Evolutionary conservation across 2,329 filamentous ascomycete genomes (phyloP), one percentile per base, ranked within the genome.

Genomic region (Elsinoe arachidis): DNA sequence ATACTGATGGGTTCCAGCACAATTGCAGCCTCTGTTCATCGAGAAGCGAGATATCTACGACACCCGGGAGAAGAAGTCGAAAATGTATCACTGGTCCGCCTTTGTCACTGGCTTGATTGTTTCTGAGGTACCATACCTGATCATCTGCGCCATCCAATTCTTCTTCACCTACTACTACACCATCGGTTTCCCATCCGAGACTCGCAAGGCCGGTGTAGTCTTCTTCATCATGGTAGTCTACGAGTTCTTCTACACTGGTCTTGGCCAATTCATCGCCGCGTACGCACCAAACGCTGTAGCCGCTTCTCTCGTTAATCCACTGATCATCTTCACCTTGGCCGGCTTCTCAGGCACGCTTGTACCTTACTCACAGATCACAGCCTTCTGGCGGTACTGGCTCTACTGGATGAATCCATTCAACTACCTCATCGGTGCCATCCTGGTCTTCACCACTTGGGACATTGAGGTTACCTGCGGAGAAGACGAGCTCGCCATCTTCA

Each of bases 211-310:
- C 3, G 58, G 58, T 19, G 37, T 9, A 4, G 37, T 38, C 3
- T 38, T 38, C 37, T 56, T 56, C n/a, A 41, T 56, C 15, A 38
- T 88, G 63, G 76, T 88, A 64, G 72, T 88, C 60, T 88, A 84
- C 68, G 80, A 83, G 51, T 81, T 78, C 14, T 81, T 85, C 0
- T 88, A 56, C 41, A 56, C 41, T 6, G 54, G 30, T 9, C 30
- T 88, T 62, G 81, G 85, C 0, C 81, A 86, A 63, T 83, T 88
- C 80, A 79, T 83, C 33, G 86, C 88, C 57, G 82, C 83, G 1
- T 83, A 81, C 2, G 76, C 88, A 43, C 82, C 82, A 0, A 77
- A 84, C 55, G 82, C 84, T 2, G 79, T 85, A 63, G 85, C 83
- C 0, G 85, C 84, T 7, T 78, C 78, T 9, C 81, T 79, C 54